Evolutionary conservation across 2,329 filamentous ascomycete species (phyloP).

Genomic region (Xylariaceae sp.): DNA sequence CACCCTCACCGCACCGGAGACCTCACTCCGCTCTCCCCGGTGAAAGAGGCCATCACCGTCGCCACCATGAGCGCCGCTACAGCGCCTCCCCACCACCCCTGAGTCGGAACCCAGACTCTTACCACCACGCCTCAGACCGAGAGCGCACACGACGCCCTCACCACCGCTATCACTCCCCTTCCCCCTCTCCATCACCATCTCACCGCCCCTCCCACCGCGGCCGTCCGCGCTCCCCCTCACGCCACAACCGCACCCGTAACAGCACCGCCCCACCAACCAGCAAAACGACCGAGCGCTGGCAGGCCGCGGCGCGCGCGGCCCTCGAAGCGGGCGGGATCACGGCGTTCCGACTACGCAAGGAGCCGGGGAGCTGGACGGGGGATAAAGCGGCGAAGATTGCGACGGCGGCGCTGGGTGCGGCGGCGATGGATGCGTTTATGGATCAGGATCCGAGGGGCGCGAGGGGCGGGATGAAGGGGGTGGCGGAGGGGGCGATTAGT

Average conservation of each 20-base stretch:
- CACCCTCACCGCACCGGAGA: slow-evolving; percentile 20
- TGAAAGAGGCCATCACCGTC: slow-evolving; percentile 10
- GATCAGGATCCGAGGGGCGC: slow-evolving; percentile 30
- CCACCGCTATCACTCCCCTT: slow-evolving; percentile 16
- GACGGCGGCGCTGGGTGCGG: slow-evolving; percentile 45
- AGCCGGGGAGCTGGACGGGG: slow-evolving; percentile 43
- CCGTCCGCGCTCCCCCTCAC: slow-evolving; percentile 19
- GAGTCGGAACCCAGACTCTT: slow-evolving; percentile 15
- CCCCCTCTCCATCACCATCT: slow-evolving; percentile 19
- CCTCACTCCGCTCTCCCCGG: slow-evolving; percentile 18
- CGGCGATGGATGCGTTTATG: slow-evolving; percentile 44
- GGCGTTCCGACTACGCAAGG: slow-evolving; percentile 42
- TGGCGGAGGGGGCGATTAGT: slow-evolving; percentile 30
- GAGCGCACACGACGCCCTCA: slow-evolving; percentile 16
- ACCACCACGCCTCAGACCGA: slow-evolving; percentile 7
- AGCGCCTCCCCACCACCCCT: slow-evolving; percentile 17
- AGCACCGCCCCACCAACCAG: slow-evolving; percentile 14
- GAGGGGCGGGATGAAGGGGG: slow-evolving; percentile 28
- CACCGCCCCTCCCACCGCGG: slow-evolving; percentile 9
- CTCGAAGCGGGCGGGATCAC: slow-evolving; percentile 45
- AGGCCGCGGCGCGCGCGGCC: slow-evolving; percentile 41
- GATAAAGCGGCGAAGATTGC: slow-evolving; percentile 46
- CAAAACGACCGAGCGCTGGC: slow-evolving; percentile 26
- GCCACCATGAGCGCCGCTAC: slow-evolving; percentile 6
- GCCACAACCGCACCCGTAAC: slow-evolving; percentile 3